phyloP scores from a whole-genome alignment of 129 eudicot genomes.

The Chrysanthemum seticuspe region DNA sequence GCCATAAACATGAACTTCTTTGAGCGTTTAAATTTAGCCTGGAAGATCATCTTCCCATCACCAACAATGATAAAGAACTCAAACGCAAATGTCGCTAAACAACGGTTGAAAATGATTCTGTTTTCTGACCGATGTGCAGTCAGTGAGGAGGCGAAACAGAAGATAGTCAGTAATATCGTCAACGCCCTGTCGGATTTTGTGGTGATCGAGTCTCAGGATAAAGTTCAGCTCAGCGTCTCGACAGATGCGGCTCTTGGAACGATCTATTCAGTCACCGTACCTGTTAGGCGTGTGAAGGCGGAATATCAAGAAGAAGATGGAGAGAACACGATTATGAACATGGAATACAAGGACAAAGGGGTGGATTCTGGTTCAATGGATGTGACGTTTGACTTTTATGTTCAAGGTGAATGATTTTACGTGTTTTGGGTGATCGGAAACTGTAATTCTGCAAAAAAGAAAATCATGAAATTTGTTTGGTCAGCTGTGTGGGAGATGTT shows the following conservation, averaged over 20 bases:
- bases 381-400: conserved; percentile 81
- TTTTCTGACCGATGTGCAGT: conserved; percentile 95
- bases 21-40: conserved; percentile 75
- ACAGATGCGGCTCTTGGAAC: conserved; percentile 83
- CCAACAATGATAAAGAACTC: conserved; percentile 51
- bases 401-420: conserved; percentile 48
- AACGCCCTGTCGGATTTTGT: conserved; percentile 76
- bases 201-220: conserved; percentile 89
- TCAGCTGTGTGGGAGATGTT: conserved; percentile 19
- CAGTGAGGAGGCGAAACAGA: conserved; percentile 85
- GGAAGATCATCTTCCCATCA: conserved; percentile 85
- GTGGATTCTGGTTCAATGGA: conserved; percentile 80
- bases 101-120: conserved; percentile 84
- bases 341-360: conserved; percentile 76
- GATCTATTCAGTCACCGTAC: conserved; percentile 84
- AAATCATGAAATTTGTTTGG: conserved; percentile 10
- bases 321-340: conserved; percentile 55
- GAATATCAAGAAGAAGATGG: conserved; percentile 72
- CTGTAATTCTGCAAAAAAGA: conserved; percentile 4
- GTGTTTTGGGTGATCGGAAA: background rate
- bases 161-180: conserved; percentile 76
- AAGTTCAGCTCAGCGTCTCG: conserved; percentile 83
- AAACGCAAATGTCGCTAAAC: conserved; percentile 81
- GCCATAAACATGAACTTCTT: conserved; percentile 85
- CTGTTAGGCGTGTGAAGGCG: conserved; percentile 77